phyloP scores from a whole-genome alignment of 208 protist genomes.

The Polymyxa betae region DNA sequence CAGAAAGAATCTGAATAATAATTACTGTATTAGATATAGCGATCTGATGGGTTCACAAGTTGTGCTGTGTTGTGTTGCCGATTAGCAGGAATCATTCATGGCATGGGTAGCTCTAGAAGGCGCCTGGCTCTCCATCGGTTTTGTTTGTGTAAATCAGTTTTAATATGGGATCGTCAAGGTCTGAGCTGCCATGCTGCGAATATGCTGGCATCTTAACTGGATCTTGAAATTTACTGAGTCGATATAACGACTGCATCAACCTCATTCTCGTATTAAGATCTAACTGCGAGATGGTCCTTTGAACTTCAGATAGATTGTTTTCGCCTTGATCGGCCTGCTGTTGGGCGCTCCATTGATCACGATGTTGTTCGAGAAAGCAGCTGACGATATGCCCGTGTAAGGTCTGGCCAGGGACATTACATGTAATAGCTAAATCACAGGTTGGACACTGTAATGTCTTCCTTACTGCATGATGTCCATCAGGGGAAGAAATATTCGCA shows the following conservation, averaged over 20 bases:
- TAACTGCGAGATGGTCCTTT: background rate
- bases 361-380: background rate
- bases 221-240: background rate
- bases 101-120: no score
- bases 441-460: background rate
- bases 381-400: background rate
- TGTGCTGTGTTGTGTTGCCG: background rate
- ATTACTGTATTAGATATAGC: no score
- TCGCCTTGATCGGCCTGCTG: background rate
- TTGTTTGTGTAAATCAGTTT: background rate
- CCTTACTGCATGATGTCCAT: background rate
- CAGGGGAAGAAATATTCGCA: background rate
- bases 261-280: background rate
- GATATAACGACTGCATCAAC: conserved; percentile 42
- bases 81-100: no score
- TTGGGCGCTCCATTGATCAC: background rate
- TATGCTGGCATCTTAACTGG: background rate
- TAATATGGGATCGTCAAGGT: background rate
- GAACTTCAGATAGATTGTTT: background rate
- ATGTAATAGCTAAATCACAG: background rate
- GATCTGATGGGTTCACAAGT: no score
- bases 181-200: background rate
- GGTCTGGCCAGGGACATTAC: background rate
- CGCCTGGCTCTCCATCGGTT: no score
- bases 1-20: no score